Percentiles rank a stretch among this genome's conserved stretches.
Conservation (phyloP, 225 moss, liverwort and hornwort species). For the Rhytidiadelphus loreus region DNA sequence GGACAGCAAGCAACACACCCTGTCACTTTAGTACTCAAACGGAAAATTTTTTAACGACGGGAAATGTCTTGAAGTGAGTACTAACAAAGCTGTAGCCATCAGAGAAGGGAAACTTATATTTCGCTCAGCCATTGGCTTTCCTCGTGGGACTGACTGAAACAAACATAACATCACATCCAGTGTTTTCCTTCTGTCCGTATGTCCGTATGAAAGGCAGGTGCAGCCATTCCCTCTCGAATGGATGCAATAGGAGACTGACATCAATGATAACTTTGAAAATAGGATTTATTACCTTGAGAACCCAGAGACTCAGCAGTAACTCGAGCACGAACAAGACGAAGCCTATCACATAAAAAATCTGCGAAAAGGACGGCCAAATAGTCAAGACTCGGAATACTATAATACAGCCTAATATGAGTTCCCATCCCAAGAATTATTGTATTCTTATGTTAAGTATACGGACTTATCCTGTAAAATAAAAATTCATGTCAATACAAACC, state of each 20-base stretch:
- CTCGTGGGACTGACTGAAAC: background rate
- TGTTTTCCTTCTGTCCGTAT: background rate
- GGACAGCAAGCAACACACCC: background rate
- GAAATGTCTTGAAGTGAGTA: background rate
- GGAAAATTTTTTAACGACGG: background rate
- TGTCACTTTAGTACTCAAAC: background rate
- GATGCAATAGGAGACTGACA: background rate
- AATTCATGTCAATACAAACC: background rate
- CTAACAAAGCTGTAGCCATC: background rate
- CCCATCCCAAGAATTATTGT: background rate
- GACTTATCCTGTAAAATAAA: background rate
- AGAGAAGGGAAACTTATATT: background rate
- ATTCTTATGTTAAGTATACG: too few relatives aligned
- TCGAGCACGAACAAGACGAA: constrained; percentile 57
- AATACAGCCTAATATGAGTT: background rate
- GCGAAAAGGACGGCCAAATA: background rate
- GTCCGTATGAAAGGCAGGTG: background rate
- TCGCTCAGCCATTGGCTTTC: background rate
- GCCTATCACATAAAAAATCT: constrained; percentile 82
- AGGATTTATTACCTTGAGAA: constrained; percentile 42
- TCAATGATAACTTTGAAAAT: background rate
- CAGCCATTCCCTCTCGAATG: background rate
- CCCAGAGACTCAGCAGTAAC: constrained; percentile 44
- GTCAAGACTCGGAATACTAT: background rate
- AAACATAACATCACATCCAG: background rate